A percentile compares a stretch with the other conserved stretches of the same genome.
These are phyloP conservation scores for Pichia membranifaciens DNA, from an alignment of 805 yeast genomes.

Conservation along the genomic window DNA sequence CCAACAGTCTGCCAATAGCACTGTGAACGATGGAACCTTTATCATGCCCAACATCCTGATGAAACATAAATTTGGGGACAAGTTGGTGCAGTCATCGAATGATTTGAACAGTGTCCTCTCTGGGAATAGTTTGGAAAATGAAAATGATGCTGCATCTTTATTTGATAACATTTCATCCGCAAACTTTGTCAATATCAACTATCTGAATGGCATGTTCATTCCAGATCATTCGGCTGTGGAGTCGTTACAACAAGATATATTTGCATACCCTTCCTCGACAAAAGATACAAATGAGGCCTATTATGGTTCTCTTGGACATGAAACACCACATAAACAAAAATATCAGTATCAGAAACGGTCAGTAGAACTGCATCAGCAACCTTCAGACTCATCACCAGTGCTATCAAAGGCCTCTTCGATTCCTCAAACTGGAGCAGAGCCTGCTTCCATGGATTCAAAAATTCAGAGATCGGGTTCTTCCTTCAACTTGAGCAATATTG, in stretches of 20 bases:
- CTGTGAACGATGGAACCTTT: conserved; percentile 14
- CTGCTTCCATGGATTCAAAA: conserved; percentile 8
- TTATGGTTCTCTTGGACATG: conserved; percentile 4
- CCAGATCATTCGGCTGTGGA: conserved; percentile 9
- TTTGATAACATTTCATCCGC: conserved; percentile 10
- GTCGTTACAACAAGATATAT: conserved; percentile 10
- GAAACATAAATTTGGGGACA: conserved; percentile 28
- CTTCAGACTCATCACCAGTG: neutral
- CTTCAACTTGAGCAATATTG: conserved; percentile 49
- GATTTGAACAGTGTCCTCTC: conserved; percentile 2
- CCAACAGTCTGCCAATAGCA: conserved; percentile 1
- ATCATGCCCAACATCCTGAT: conserved; percentile 26
- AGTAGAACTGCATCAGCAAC: neutral
- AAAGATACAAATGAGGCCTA: neutral
- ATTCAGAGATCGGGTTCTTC: conserved; percentile 44
- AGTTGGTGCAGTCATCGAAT: conserved; percentile 12
- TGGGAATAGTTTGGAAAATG: neutral
- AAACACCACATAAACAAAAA: conserved; percentile 1
- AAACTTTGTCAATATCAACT: conserved; percentile 7
- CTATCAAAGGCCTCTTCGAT: neutral
- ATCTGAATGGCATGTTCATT: conserved; percentile 5
- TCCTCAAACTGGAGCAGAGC: conserved; percentile 3
- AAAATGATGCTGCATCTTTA: conserved; percentile 4
- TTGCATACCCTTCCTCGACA: neutral
- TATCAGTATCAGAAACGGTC: neutral